Percentiles rank a stretch among this genome's conserved stretches.
Conservation (phyloP, 805 yeast species). For the Kregervanrija fluxuum region DNA sequence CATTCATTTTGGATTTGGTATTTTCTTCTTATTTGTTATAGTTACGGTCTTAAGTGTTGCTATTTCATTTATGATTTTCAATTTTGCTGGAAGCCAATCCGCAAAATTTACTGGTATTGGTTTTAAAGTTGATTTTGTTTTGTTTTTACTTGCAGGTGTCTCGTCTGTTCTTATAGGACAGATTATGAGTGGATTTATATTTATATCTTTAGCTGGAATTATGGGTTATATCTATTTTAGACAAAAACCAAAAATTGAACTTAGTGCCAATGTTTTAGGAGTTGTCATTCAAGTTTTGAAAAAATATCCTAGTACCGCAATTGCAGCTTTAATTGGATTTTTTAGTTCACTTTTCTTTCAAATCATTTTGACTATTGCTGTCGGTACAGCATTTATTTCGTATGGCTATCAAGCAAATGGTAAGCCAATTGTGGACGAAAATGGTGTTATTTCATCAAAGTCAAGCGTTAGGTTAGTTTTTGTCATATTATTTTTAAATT, state of each 20-base stretch:
- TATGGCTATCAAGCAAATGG: slow-evolving; percentile 13
- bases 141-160: slow-evolving; percentile 30
- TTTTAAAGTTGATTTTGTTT: slow-evolving; percentile 58
- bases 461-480: slow-evolving; percentile 50
- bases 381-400: slow-evolving; percentile 8
- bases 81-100: slow-evolving; percentile 60
- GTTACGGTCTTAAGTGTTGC: slow-evolving; percentile 53
- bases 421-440: slow-evolving; percentile 4
- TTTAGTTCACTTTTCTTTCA: slow-evolving; percentile 3
- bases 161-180: background rate
- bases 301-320: slow-evolving; percentile 57
- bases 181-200: background rate
- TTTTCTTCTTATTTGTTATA: slow-evolving; percentile 57
- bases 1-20: slow-evolving; percentile 3
- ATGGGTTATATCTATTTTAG: slow-evolving; percentile 49
- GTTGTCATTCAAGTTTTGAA: slow-evolving; percentile 70
- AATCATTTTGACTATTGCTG: slow-evolving; percentile 3
- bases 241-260: slow-evolving; percentile 16
- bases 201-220: slow-evolving; percentile 32
- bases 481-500: slow-evolving; percentile 39
- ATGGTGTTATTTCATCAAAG: slow-evolving; percentile 15
- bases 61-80: slow-evolving; percentile 47
- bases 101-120: slow-evolving; percentile 61
- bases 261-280: slow-evolving; percentile 20
- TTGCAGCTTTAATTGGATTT: slow-evolving; percentile 33